These are phyloP conservation scores for Eucalyptus viminalis DNA, from an alignment of 345 rosid genomes.

Conservation along the genomic window DNA sequence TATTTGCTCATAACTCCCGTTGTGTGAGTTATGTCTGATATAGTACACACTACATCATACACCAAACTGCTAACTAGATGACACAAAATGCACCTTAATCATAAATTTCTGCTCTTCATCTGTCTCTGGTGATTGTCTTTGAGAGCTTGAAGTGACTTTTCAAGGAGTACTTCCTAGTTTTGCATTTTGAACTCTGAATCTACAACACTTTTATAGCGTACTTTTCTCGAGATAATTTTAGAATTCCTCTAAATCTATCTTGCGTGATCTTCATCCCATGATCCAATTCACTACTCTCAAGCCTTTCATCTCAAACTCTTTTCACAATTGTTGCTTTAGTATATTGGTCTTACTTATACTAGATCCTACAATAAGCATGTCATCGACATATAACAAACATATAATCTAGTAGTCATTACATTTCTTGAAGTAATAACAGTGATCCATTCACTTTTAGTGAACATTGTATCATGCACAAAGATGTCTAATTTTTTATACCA, in stretches of 20 bases:
- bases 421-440: not conserved
- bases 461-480: not conserved
- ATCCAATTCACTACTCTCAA: not conserved
- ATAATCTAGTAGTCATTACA: not conserved
- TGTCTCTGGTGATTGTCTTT: not conserved
- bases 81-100: not conserved
- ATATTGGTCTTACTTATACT: not conserved
- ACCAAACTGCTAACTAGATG: not conserved
- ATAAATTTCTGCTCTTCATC: not conserved
- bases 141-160: not conserved
- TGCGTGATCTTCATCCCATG: not conserved
- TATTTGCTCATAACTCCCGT: not conserved
- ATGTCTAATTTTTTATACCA: not conserved
- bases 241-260: not conserved
- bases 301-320: not conserved
- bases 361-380: not conserved
- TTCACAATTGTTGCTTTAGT: not conserved
- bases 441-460: not conserved
- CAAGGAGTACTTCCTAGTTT: not conserved
- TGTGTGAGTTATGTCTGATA: fast-evolving
- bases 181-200: not conserved
- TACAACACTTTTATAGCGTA: not conserved
- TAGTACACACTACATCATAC: not conserved
- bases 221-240: not conserved
- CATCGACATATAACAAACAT: not conserved